phyloP scores from a whole-genome alignment of 2,329 filamentous ascomycete genomes.

The Penicillium sp. region DNA sequence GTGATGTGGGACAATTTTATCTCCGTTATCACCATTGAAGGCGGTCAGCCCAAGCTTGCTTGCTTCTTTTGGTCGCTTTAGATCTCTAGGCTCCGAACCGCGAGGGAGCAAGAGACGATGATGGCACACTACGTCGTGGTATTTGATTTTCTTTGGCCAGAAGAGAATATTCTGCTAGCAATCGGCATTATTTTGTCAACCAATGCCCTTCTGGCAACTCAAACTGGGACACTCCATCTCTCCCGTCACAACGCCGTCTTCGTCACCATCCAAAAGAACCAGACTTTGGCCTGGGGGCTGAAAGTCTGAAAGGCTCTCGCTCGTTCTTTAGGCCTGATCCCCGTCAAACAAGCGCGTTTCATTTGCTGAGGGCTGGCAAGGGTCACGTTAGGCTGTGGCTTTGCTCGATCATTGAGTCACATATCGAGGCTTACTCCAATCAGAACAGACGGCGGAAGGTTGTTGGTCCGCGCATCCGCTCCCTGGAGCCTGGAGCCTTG shows the following conservation, averaged over 20 bases:
- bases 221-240: background rate
- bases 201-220: slow-evolving; percentile 1
- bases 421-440: slow-evolving; percentile 12
- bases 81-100: background rate
- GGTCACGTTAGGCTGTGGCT: slow-evolving; percentile 18
- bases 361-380: slow-evolving; percentile 15
- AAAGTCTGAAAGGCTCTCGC: slow-evolving; percentile 6
- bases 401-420: slow-evolving; percentile 14
- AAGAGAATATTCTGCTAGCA: background rate
- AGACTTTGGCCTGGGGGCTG: slow-evolving; percentile 8
- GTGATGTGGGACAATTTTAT: slow-evolving; percentile 19
- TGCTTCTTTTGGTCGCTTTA: background rate
- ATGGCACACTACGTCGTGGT: background rate
- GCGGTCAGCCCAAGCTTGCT: slow-evolving; percentile 12
- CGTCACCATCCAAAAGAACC: slow-evolving; percentile 5
- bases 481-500: background rate
- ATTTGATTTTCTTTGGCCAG: background rate
- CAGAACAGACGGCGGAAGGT: background rate
- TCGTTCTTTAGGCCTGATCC: background rate
- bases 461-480: slow-evolving; percentile 7
- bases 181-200: background rate
- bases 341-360: background rate
- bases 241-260: background rate
- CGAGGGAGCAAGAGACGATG: background rate
- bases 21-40: slow-evolving; percentile 27